Evolutionary conservation across 306 rosid species (phyloP).

Genomic region (Quercus robur): DNA sequence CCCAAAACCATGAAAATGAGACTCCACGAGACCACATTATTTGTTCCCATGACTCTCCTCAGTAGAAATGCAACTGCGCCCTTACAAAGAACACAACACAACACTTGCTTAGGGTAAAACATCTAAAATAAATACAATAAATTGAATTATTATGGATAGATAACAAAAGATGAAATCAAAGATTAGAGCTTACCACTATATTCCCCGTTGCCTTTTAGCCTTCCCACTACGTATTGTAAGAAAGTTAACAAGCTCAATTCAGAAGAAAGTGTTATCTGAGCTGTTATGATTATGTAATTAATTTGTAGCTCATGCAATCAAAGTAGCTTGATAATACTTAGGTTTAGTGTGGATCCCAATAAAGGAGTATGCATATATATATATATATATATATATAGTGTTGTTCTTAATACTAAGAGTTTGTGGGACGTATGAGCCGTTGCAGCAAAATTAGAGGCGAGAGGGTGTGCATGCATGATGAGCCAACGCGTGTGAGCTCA

Average conservation of each 20-base stretch:
- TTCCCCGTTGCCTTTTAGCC: no score
- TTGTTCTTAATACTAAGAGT: neutral
- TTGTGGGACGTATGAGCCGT: neutral
- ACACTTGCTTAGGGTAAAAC: neutral
- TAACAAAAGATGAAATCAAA: neutral
- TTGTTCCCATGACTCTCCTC: slow-evolving; percentile 28
- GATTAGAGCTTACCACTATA: neutral
- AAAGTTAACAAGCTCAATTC: no score
- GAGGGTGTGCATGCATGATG: slow-evolving; percentile 14
- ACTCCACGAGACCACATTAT: slow-evolving; percentile 9
- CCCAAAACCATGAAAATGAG: slow-evolving; percentile 21
- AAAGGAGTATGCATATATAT: no score
- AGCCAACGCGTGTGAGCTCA: slow-evolving; percentile 4
- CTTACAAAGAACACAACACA: neutral
- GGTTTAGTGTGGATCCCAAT: no score
- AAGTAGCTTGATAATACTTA: no score
- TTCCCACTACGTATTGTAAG: no score
- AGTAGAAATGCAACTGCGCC: neutral
- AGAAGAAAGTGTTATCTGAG: no score
- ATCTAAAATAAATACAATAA: neutral
- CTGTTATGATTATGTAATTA: no score
- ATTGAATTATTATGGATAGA: neutral
- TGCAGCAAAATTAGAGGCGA: neutral
- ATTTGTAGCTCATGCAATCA: no score
- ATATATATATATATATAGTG: no score